phyloP scores from a whole-genome alignment of 1,284 basidiomycete genomes.

The Boletus semigastroideus region DNA sequence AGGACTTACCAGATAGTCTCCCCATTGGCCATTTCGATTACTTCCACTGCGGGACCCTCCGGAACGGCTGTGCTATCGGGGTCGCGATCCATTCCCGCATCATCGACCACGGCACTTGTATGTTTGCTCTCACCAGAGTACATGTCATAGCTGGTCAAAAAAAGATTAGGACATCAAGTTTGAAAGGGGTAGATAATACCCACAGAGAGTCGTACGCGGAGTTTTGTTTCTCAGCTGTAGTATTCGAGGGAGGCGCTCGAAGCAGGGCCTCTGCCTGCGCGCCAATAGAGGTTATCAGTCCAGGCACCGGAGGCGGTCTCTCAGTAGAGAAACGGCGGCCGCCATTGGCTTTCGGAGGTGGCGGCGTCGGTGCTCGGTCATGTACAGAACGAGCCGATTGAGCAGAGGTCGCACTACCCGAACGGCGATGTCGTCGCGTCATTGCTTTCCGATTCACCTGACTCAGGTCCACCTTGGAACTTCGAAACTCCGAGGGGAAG shows the following conservation, averaged over 20 bases:
- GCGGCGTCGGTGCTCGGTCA: conserved; percentile 79
- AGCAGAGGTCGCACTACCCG: conserved; percentile 53
- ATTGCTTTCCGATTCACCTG: conserved; percentile 56
- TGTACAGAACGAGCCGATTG: conserved; percentile 64
- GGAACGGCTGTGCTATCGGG: conserved; percentile 37
- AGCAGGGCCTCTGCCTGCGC: conserved; percentile 46
- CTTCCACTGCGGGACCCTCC: conserved; percentile 65
- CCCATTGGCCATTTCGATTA: conserved; percentile 78
- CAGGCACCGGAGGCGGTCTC: conserved; percentile 69
- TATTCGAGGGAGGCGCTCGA: conserved; percentile 41
- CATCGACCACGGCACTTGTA: conserved; percentile 25
- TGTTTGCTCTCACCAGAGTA: conserved; percentile 59
- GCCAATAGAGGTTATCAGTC: conserved; percentile 53
- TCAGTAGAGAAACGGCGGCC: conserved; percentile 62
- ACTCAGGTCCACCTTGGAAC: conserved; percentile 53
- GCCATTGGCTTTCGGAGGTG: conserved; percentile 60
- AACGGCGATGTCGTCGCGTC: conserved; percentile 48
- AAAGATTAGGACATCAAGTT: conserved; percentile 17
- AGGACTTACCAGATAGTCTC: conserved; percentile 72
- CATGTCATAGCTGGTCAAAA: conserved; percentile 68
- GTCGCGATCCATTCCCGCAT: conserved; percentile 25
- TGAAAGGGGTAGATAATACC: conserved; percentile 34
- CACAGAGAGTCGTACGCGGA: conserved; percentile 76
- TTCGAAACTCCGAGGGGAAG: conserved; percentile 62
- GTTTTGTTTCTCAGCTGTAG: conserved; percentile 56